These are phyloP conservation scores for Diaporthe capsici DNA, from an alignment of 2,329 filamentous ascomycete species.

Conservation along the genomic window DNA sequence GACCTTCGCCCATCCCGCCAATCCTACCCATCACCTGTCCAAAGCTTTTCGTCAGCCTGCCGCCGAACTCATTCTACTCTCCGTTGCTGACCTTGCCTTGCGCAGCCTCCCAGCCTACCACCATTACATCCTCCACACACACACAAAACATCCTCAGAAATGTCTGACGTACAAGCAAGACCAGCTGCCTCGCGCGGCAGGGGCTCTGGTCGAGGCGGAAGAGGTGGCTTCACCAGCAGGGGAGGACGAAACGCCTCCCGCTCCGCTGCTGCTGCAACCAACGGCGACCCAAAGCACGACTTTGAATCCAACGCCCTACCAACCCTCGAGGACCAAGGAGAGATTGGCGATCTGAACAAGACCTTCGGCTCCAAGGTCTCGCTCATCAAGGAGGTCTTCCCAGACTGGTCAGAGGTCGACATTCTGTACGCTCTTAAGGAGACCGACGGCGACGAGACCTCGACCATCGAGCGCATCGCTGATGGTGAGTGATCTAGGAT, in stretches of 20 bases:
- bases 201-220: constrained; percentile 63
- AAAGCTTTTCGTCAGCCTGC: constrained; percentile 27
- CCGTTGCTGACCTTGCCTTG: constrained; percentile 30
- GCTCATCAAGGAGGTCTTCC: constrained; percentile 92
- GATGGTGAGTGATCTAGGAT: constrained; percentile 70
- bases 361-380: constrained; percentile 84
- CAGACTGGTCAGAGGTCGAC: constrained; percentile 95
- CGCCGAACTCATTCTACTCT: constrained; percentile 9
- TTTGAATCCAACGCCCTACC: constrained; percentile 68
- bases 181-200: constrained; percentile 88
- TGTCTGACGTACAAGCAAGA: constrained; percentile 96
- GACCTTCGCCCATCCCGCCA: constrained; percentile 28
- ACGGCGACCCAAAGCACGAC: constrained; percentile 78
- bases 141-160: constrained; percentile 65
- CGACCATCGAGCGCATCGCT: constrained; percentile 83
- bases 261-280: constrained; percentile 72
- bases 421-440: constrained; percentile 94
- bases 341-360: constrained; percentile 93
- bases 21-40: constrained; percentile 23
- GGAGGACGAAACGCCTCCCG: constrained; percentile 78
- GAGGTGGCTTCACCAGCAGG: constrained; percentile 62
- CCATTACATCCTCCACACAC: constrained; percentile 13
- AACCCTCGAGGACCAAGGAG: constrained; percentile 84
- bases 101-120: constrained; percentile 25
- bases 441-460: constrained; percentile 82